phyloP scores from a whole-genome alignment of 2,329 filamentous ascomycete genomes.

The Sporothrix schenckii region DNA sequence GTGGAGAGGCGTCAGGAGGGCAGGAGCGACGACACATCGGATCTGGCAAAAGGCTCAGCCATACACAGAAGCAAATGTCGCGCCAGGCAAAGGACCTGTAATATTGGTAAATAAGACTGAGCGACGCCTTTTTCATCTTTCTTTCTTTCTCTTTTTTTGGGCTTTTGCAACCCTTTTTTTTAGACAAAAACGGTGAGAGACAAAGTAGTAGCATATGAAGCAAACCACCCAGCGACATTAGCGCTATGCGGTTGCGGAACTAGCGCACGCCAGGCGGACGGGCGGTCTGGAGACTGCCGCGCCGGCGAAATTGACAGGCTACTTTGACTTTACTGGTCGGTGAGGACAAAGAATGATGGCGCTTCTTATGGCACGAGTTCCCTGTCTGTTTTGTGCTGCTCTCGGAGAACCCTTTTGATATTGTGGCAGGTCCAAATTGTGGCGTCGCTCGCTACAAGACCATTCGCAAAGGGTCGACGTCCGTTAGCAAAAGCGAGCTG shows the following conservation, averaged over 20 bases:
- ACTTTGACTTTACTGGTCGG: neutral
- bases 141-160: neutral
- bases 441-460: neutral
- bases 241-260: constrained; percentile 26
- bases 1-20: neutral
- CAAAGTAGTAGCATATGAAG: neutral
- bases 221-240: constrained; percentile 16
- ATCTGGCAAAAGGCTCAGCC: neutral
- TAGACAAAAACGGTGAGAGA: constrained; percentile 10
- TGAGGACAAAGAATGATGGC: constrained; percentile 17
- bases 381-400: neutral
- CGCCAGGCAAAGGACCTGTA: neutral
- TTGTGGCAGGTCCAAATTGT: neutral
- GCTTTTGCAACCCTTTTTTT: too few species aligned
- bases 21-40: neutral
- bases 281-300: constrained; percentile 33
- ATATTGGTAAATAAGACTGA: neutral
- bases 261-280: constrained; percentile 32
- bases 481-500: too few species aligned
- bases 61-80: too few species aligned
- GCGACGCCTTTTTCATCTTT: neutral
- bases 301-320: constrained; percentile 18
- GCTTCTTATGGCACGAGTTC: neutral
- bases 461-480: neutral
- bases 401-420: neutral